Evolutionary conservation across 495 filamentous ascomycete genomes (phyloP), one percentile per base, ranked within the genome.

Genomic region (Aspergillus sclerotiicarbonarius): DNA sequence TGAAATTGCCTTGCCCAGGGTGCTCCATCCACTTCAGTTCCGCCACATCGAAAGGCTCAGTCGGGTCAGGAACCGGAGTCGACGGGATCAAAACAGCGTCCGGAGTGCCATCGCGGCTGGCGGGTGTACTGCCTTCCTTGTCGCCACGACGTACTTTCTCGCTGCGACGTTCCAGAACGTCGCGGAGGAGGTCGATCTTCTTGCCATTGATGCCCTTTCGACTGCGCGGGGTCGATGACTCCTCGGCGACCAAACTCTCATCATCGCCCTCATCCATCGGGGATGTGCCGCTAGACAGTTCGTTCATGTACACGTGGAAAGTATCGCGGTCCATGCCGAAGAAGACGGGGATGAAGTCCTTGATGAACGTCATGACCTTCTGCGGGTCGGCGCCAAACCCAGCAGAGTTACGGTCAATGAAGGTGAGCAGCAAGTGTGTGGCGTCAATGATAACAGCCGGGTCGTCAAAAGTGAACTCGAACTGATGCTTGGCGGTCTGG

Each of bases 41-140:
- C 18, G 70, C 68, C 19, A 76, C 73, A 10, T 80, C 77, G 49
- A 79, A 74, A 29, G 73, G 54, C n/a, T 81, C 78, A 8, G 74
- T 76, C 10, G 74, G 62, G 29, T 82, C 79, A 8, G 80, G 80
- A 12, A 69, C 68, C 7, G 78, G 71, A 10, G 75, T 73, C 10
- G 75, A 79, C 6, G 75, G 68, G 20, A 75, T 69, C 2, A 90
- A 91, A 16, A 82, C 83, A 46, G 86, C 82, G 60, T 93, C 92
- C 0, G 94, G 95, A 0, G 92, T 95, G 9, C 85, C 90, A 63
- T 89, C 92, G 58, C 91, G 88, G 74, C 88, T 96, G n/a, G 82
- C 84, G 20, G 83, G 84, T 3, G 82, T 77, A 65, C 89, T 91
- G 60, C 85, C 84, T 68, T 92, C 87, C 67, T 91, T 90, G 55